Base-by-base conservation (phyloP, 139 green algal genomes). In the Mychonastes homosphaera region DNA sequence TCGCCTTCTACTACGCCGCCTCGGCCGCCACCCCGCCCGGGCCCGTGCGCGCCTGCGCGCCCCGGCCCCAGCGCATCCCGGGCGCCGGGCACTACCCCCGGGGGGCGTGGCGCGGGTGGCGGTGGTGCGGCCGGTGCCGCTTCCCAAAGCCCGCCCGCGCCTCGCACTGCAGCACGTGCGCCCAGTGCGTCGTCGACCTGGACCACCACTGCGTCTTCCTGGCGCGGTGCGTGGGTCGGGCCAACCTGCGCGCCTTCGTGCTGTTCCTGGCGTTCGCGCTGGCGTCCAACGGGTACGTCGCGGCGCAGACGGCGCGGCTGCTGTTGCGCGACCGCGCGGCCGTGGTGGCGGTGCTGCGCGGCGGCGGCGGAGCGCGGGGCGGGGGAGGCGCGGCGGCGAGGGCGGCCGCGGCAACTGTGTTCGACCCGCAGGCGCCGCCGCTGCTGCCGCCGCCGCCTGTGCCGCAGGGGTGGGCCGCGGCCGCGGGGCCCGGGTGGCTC, bases 141-240 rank as follows among this genome's bases (percentile, higher is more conserved):
- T 56, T 48, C 1, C 44, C 60, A 21, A 67, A 71, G 43, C 60
- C 70, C 13, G 49, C 53, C 4, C 32, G 40, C 13, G 67, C 69
- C 13, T 69, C 78, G 53, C 75, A 83, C 65, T 79, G 72, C 73
- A 64, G 54, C 24, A 48, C 41, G 29, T 80, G 71, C 66, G 43
- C 51, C n/a, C 18, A 19, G 1, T 83, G 76, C 52, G 69, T 80
- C 4, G 54, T 74, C 9, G 63, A 74, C 23, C 59, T 77, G 53
- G 76, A 83, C 60, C 76, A 83, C 63, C 72, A 81, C 63, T 53
- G n/a, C n/a, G 23, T 21, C 4, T 32, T 32, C 21, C 4, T 29
- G 23, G 19, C 19, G 19, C 50, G 51, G 48, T 50, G 33, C 28
- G 52, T 58, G 10, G 63, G 63, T 27, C 40, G 51, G 15, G 64